These are phyloP conservation scores for Saccharomycopsis phalli DNA, from an alignment of 1,139 yeast genomes.

Conservation along the genomic window DNA sequence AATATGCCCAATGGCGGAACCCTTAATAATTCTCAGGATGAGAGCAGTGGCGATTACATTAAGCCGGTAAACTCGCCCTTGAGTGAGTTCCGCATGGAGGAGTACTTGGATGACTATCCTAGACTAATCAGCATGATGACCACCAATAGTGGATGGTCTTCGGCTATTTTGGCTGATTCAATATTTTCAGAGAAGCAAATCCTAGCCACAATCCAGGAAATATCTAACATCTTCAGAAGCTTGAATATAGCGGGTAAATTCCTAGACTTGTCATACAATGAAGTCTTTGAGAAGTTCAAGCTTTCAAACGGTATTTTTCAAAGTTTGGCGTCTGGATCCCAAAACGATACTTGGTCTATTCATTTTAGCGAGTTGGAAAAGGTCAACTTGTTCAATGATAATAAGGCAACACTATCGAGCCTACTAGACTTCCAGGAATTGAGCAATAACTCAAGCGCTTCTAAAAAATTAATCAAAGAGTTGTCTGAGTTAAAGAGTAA, in stretches of 20 bases:
- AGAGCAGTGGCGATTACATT: conserved; percentile 27
- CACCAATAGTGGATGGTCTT: conserved; percentile 44
- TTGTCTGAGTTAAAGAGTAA: conserved; percentile 25
- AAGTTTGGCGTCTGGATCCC: conserved; percentile 38
- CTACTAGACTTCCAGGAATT: conserved; percentile 27
- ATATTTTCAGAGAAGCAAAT: conserved; percentile 28
- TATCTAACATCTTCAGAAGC: conserved; percentile 38
- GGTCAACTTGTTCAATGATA: conserved; percentile 29
- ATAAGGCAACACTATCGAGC: conserved; percentile 24
- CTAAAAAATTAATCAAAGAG: conserved; percentile 24
- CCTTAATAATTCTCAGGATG: conserved; percentile 15
- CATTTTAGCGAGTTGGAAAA: conserved; percentile 35
- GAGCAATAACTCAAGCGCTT: conserved; percentile 25
- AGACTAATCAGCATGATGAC: conserved; percentile 30
- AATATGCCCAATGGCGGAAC: background rate
- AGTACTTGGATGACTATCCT: conserved; percentile 21
- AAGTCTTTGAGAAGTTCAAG: conserved; percentile 44
- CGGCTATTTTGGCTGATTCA: conserved; percentile 40
- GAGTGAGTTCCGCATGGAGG: conserved; percentile 24
- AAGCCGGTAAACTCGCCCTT: conserved; percentile 40
- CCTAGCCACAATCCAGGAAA: conserved; percentile 24
- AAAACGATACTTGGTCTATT: conserved; percentile 40
- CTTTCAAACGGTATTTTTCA: conserved; percentile 40
- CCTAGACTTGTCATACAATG: conserved; percentile 41
- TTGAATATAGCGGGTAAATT: conserved; percentile 52